These are phyloP conservation scores for Yamadazyma takamatsuzukensis DNA, from an alignment of 805 yeast species.

Conservation along the genomic window DNA sequence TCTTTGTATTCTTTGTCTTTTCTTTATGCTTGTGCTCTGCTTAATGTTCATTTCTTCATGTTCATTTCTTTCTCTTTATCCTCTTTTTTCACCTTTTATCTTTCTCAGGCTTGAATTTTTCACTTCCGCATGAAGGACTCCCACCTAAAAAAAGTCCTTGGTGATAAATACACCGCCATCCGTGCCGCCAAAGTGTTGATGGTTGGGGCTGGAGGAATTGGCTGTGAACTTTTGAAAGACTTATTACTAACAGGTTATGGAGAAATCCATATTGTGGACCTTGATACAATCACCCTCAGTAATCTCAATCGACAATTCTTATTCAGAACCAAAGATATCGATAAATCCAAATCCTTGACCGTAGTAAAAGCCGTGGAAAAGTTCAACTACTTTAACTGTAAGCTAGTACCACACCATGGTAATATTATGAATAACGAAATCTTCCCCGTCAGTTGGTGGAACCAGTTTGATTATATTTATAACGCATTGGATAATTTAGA, in stretches of 20 bases:
- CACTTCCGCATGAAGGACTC: too few relatives aligned
- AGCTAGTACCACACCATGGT: constrained; percentile 76
- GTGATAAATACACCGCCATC: constrained; percentile 27
- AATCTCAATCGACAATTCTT: constrained; percentile 91
- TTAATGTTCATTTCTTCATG: too few relatives aligned
- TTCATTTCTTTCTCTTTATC: too few relatives aligned
- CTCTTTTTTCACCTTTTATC: too few relatives aligned
- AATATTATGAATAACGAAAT: constrained; percentile 74
- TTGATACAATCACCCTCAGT: constrained; percentile 91
- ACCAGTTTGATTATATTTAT: constrained; percentile 72
- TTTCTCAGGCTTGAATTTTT: neutral
- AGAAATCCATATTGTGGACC: constrained; percentile 86
- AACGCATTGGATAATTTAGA: constrained; percentile 93
- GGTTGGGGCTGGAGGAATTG: constrained; percentile 97
- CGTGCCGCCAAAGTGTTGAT: constrained; percentile 56
- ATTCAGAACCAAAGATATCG: constrained; percentile 85
- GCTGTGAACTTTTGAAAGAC: constrained; percentile 85
- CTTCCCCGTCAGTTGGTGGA: constrained; percentile 73
- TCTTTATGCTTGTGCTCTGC: too few relatives aligned
- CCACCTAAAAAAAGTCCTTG: constrained; percentile 43
- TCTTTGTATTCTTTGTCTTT: neutral
- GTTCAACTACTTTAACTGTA: constrained; percentile 59
- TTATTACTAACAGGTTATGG: constrained; percentile 76
- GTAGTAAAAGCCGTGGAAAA: constrained; percentile 77
- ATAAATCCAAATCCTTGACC: constrained; percentile 79